Percentiles rank a stretch among this genome's conserved stretches.
Evolutionary conservation across 2,329 filamentous ascomycete species (phyloP).

Genomic region (Xylaria sp.): DNA sequence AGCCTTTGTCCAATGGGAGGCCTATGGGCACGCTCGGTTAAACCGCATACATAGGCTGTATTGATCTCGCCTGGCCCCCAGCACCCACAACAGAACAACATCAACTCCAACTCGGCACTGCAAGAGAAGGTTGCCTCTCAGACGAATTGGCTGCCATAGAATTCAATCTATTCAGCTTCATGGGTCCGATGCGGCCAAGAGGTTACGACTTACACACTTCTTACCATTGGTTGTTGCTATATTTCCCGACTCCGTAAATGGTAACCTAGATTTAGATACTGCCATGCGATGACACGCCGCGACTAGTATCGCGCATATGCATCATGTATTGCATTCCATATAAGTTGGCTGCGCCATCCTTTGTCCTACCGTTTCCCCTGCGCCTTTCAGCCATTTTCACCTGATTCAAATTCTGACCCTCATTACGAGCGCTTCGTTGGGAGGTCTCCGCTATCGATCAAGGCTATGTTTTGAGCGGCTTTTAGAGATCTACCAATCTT

Average conservation of each 20-base stretch:
- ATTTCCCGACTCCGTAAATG: slow-evolving; percentile 9
- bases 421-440: neutral
- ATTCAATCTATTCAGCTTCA: slow-evolving; percentile 21
- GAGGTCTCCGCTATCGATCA: neutral
- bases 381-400: slow-evolving; percentile 1
- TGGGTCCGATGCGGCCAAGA: slow-evolving; percentile 1
- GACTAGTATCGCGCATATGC: slow-evolving; percentile 21
- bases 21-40: slow-evolving; percentile 10
- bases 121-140: slow-evolving; percentile 9
- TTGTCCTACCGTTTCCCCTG: slow-evolving; percentile 16
- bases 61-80: slow-evolving; percentile 18
- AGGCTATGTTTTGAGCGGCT: neutral
- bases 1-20: slow-evolving; percentile 18
- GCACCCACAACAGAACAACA: slow-evolving; percentile 15
- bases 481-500: neutral
- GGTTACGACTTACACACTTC: slow-evolving; percentile 2
- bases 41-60: slow-evolving; percentile 24
- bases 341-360: slow-evolving; percentile 19
- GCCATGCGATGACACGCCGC: slow-evolving; percentile 6
- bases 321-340: slow-evolving; percentile 23
- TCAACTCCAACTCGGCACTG: slow-evolving; percentile 11
- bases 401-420: neutral
- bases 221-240: slow-evolving; percentile 13
- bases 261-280: slow-evolving; percentile 15
- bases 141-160: slow-evolving; percentile 10